Conservation (phyloP, 1,284 basidiomycete genomes). For the Microbotryomycetes sp. region DNA sequence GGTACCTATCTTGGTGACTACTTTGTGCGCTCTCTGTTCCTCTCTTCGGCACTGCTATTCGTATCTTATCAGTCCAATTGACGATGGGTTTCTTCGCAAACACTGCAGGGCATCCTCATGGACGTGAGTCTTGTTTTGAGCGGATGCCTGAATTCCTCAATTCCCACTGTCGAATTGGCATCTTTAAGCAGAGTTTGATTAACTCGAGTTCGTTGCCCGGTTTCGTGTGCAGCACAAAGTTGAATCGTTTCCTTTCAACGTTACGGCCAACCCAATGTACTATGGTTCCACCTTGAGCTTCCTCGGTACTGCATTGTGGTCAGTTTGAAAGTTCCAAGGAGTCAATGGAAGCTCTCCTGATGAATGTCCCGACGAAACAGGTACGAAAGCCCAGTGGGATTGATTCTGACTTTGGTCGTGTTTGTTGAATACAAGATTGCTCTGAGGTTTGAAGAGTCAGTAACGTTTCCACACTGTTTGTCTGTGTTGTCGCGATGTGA, state of each 20-base stretch:
- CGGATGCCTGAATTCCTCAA: neutral
- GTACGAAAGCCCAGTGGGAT: slow-evolving; percentile 73
- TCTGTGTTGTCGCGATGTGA: neutral
- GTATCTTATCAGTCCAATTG: no score
- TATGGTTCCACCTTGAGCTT: slow-evolving; percentile 85
- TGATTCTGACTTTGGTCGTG: slow-evolving; percentile 68
- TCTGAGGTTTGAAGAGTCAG: slow-evolving; percentile 74
- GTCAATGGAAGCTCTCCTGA: neutral
- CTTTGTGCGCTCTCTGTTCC: slow-evolving; percentile 48
- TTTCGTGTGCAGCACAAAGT: slow-evolving; percentile 40
- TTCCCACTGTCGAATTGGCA: neutral
- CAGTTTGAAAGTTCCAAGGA: no score
- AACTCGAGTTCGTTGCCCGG: neutral
- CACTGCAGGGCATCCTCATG: slow-evolving; percentile 78
- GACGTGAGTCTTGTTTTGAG: slow-evolving; percentile 48
- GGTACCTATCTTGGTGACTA: slow-evolving; percentile 70
- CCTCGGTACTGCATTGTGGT: slow-evolving; percentile 74
- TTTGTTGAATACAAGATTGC: slow-evolving; percentile 77
- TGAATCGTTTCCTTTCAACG: slow-evolving; percentile 83
- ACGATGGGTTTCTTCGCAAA: no score
- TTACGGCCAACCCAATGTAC: slow-evolving; percentile 92
- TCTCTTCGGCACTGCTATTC: neutral
- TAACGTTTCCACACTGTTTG: neutral
- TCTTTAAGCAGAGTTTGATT: neutral
- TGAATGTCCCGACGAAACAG: slow-evolving; percentile 44